These are phyloP conservation scores for Metarhizium guizhouense DNA, from an alignment of 2,329 filamentous ascomycete genomes.

Conservation along the genomic window DNA sequence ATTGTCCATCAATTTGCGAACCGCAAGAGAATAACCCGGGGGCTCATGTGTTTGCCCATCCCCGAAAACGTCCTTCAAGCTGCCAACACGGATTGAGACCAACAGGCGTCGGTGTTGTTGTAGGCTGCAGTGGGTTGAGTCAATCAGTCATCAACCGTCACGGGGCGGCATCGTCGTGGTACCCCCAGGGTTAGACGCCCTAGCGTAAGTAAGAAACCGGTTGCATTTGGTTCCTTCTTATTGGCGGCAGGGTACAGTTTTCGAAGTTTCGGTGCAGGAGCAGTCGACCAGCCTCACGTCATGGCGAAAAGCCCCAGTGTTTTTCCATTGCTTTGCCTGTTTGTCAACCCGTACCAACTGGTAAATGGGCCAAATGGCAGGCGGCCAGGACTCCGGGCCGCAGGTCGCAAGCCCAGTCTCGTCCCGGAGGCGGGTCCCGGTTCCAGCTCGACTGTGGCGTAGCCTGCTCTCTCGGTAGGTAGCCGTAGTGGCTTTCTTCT, in stretches of 20 bases:
- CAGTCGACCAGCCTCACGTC: background rate
- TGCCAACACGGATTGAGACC: background rate
- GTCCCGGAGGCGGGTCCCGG: background rate
- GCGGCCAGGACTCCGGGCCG: too few relatives aligned
- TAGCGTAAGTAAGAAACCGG: background rate
- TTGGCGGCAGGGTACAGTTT: background rate
- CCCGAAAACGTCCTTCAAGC: background rate
- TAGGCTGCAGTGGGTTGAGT: background rate
- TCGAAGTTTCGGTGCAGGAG: background rate
- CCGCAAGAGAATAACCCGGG: background rate
- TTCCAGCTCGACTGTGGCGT: constrained; percentile 1
- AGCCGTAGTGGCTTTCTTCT: background rate
- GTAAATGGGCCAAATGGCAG: background rate
- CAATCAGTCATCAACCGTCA: constrained; percentile 1
- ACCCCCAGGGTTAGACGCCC: background rate
- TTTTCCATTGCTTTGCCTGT: background rate
- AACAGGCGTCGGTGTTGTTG: background rate
- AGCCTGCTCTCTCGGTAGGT: background rate
- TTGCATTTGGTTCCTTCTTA: background rate
- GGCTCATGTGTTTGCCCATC: background rate
- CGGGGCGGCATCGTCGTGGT: background rate
- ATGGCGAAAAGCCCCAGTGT: background rate
- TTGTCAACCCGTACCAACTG: background rate
- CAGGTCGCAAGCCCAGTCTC: too few relatives aligned
- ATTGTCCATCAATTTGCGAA: background rate